Percentiles rank a stretch among this genome's conserved stretches.
Conservation (phyloP, 1,284 basidiomycete species). For the Cutaneotrichosporon mucoides region DNA sequence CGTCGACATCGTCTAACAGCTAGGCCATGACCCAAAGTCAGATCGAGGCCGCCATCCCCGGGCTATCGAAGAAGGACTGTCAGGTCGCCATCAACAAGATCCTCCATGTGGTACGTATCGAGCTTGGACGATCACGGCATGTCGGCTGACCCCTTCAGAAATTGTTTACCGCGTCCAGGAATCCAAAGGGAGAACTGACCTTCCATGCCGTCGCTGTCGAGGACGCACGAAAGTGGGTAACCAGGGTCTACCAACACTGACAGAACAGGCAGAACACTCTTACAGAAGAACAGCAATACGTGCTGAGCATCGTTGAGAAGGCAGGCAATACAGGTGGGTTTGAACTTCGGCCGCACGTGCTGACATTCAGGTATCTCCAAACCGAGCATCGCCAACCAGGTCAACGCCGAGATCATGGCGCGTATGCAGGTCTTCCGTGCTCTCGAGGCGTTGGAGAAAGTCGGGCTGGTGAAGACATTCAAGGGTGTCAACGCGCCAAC, state of each 20-base stretch:
- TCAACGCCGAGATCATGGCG: slow-evolving; percentile 34
- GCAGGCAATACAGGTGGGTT: slow-evolving; percentile 22
- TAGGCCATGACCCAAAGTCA: slow-evolving; percentile 30
- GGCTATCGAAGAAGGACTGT: slow-evolving; percentile 24
- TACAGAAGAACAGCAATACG: slow-evolving; percentile 37
- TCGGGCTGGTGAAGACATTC: slow-evolving; percentile 41
- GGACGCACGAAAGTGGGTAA: slow-evolving; percentile 35
- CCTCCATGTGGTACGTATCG: slow-evolving; percentile 20
- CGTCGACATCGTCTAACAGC: neutral
- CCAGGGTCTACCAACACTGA: neutral
- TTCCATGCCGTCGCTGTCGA: slow-evolving; percentile 34
- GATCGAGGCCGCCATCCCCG: slow-evolving; percentile 27
- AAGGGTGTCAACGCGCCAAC: slow-evolving; percentile 46
- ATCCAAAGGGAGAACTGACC: slow-evolving; percentile 21
- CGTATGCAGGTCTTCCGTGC: slow-evolving; percentile 34
- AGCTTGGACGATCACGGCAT: too few relatives aligned
- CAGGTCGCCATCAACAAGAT: slow-evolving; percentile 23
- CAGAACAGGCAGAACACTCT: slow-evolving; percentile 27
- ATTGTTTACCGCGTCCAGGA: slow-evolving; percentile 22
- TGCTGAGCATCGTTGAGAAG: slow-evolving; percentile 28
- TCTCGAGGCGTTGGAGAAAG: slow-evolving; percentile 38
- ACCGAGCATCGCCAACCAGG: slow-evolving; percentile 21
- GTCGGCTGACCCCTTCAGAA: slow-evolving; percentile 5
- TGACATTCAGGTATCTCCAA: slow-evolving; percentile 22
- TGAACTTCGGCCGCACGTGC: too few relatives aligned